Conservation (phyloP, 2,329 filamentous ascomycete species). For the Colletotrichum euphorbiae region DNA sequence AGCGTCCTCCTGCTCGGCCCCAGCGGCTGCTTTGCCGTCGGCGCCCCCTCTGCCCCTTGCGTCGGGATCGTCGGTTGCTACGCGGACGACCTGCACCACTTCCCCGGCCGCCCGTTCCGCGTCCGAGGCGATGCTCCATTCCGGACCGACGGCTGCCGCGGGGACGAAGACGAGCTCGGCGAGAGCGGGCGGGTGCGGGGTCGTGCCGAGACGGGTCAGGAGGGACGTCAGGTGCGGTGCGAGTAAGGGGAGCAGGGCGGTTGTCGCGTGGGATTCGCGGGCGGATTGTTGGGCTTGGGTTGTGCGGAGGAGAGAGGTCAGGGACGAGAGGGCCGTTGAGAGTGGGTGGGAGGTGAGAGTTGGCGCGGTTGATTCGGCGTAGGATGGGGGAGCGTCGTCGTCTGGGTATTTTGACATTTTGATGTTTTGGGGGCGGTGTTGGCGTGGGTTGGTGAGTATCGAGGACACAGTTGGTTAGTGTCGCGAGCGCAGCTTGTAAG, state of each 20-base stretch:
- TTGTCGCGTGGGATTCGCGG: conserved; percentile 47
- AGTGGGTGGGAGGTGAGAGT: conserved; percentile 42
- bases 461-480: not conserved
- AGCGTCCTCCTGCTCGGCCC: too few relatives aligned
- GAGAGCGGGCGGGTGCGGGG: conserved; percentile 47
- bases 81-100: conserved; percentile 48
- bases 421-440: not conserved
- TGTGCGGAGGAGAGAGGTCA: conserved; percentile 53
- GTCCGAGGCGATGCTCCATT: conserved; percentile 52
- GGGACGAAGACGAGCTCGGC: conserved; percentile 61
- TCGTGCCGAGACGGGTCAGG: conserved; percentile 51
- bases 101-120: conserved; percentile 47
- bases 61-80: conserved; percentile 38
- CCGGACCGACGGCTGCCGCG: conserved; percentile 50
- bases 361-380: conserved; percentile 29
- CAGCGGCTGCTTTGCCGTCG: too few relatives aligned
- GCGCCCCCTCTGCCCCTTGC: not conserved
- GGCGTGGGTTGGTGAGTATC: not conserved
- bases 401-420: conserved; percentile 38
- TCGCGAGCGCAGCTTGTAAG: too few relatives aligned
- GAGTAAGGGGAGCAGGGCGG: conserved; percentile 52
- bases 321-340: conserved; percentile 45
- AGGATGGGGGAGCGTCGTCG: conserved; percentile 41
- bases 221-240: conserved; percentile 57
- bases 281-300: conserved; percentile 51